These are phyloP conservation scores for Phytophthora tubulina DNA, from an alignment of 352 stramenopile genomes.

Conservation along the genomic window DNA sequence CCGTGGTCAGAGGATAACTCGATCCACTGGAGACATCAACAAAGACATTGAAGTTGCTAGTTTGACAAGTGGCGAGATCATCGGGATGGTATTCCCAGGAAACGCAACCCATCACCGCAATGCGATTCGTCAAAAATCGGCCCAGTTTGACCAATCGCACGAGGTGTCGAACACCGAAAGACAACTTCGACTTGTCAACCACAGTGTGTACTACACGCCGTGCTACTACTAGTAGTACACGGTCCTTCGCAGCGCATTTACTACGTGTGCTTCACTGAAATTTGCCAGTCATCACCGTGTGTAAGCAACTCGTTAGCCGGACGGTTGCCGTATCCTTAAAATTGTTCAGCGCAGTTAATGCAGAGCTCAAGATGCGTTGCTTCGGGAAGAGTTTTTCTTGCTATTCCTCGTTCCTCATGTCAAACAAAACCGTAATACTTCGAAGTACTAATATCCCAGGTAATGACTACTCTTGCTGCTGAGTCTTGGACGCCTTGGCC, in stretches of 20 bases:
- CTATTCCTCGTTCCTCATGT: too few relatives aligned
- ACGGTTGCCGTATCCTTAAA: too few relatives aligned
- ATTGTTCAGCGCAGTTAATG: too few relatives aligned
- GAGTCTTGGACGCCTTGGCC: conserved; percentile 14
- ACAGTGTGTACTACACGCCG: too few relatives aligned
- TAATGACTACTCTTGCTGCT: conserved; percentile 18
- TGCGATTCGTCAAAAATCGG: not conserved
- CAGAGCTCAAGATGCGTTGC: too few relatives aligned
- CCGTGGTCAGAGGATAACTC: not conserved
- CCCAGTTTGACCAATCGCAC: not conserved
- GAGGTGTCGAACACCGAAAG: conserved; percentile 26
- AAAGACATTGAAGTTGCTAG: conserved; percentile 26
- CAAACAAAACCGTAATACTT: conserved; percentile 12
- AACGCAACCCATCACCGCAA: conserved; percentile 7
- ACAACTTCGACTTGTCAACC: not conserved
- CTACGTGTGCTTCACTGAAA: too few relatives aligned
- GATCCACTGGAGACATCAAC: not conserved
- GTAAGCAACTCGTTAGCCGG: too few relatives aligned
- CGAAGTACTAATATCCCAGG: conserved; percentile 5
- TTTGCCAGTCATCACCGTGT: too few relatives aligned
- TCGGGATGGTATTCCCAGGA: conserved; percentile 11
- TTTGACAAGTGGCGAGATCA: conserved; percentile 28
- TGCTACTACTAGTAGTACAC: too few relatives aligned
- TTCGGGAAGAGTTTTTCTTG: too few relatives aligned
- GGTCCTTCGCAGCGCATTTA: too few relatives aligned